phyloP scores from a whole-genome alignment of 192 early-diverging fungal genomes.

The Lunasporangiospora selenospora region DNA sequence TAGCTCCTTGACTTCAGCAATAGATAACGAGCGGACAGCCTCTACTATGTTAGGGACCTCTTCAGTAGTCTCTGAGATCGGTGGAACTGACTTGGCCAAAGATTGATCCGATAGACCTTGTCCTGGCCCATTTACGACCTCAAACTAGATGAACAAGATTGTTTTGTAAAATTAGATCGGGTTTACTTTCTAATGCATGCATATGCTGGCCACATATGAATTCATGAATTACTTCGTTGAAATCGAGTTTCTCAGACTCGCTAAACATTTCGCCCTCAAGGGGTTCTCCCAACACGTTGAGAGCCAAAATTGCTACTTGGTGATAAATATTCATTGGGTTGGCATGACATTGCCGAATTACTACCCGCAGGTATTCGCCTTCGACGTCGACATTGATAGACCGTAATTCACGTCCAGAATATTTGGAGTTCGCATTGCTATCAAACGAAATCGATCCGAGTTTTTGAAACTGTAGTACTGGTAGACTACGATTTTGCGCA shows the following conservation, averaged over 20 bases:
- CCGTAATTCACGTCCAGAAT: conserved; percentile 75
- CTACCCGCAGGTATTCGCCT: conserved; percentile 71
- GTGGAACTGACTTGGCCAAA: background rate
- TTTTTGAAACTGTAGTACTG: conserved; percentile 43
- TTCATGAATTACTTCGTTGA: conserved; percentile 28
- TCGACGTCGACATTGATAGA: conserved; percentile 74
- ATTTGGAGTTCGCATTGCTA: conserved; percentile 66
- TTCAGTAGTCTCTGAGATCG: background rate
- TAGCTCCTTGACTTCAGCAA: conserved; percentile 32
- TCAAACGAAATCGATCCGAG: conserved; percentile 71
- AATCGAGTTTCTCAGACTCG: conserved; percentile 34
- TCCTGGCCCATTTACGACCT: conserved; percentile 42
- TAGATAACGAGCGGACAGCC: conserved; percentile 17
- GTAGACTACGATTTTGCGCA: conserved; percentile 11
- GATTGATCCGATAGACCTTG: conserved; percentile 34
- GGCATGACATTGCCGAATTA: conserved; percentile 70
- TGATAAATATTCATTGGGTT: conserved; percentile 80
- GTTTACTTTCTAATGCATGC: too few species aligned
- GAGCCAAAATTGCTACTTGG: conserved; percentile 73
- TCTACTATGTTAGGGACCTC: conserved; percentile 14
- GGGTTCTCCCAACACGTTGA: conserved; percentile 67
- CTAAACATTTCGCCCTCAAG: conserved; percentile 34
- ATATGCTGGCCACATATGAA: too few species aligned
- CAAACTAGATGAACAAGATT: conserved; percentile 14
- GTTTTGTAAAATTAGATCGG: background rate